phyloP scores from a whole-genome alignment of 257 asterid species.

The Coffea eugenioides region DNA sequence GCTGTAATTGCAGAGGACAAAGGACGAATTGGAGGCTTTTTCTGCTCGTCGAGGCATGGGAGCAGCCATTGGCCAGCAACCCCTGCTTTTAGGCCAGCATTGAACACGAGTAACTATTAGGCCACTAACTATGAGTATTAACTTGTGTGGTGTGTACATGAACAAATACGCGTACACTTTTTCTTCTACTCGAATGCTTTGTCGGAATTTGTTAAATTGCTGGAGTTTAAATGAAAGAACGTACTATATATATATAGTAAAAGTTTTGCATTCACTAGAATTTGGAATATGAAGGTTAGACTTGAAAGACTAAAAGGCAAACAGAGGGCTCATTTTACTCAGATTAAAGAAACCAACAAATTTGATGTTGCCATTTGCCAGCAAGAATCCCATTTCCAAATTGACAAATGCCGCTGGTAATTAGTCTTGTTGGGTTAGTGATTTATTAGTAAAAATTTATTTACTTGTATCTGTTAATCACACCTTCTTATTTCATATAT shows the following conservation, averaged over 20 bases:
- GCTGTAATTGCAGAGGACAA: neutral
- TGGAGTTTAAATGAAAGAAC: neutral
- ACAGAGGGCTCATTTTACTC: neutral
- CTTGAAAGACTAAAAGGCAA: neutral
- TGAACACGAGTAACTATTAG: too few species aligned
- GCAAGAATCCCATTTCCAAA: too few species aligned
- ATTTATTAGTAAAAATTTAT: too few species aligned
- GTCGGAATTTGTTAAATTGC: neutral
- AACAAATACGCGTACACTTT: neutral
- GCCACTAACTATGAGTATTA: too few species aligned
- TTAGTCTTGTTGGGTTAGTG: too few species aligned
- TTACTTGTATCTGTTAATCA: too few species aligned
- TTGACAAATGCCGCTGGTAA: neutral
- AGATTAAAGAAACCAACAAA: neutral
- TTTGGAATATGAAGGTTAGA: neutral
- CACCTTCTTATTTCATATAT: too few species aligned
- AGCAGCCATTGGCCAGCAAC: neutral
- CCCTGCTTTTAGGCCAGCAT: neutral
- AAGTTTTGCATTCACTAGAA: neutral
- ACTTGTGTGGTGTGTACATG: neutral
- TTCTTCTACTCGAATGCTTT: neutral
- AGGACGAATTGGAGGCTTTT: neutral
- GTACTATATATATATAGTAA: too few species aligned
- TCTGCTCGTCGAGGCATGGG: neutral
- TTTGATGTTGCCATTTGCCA: neutral